These are phyloP conservation scores for Paradendryphiella salina DNA, from an alignment of 2,329 filamentous ascomycete species.

Conservation along the genomic window DNA sequence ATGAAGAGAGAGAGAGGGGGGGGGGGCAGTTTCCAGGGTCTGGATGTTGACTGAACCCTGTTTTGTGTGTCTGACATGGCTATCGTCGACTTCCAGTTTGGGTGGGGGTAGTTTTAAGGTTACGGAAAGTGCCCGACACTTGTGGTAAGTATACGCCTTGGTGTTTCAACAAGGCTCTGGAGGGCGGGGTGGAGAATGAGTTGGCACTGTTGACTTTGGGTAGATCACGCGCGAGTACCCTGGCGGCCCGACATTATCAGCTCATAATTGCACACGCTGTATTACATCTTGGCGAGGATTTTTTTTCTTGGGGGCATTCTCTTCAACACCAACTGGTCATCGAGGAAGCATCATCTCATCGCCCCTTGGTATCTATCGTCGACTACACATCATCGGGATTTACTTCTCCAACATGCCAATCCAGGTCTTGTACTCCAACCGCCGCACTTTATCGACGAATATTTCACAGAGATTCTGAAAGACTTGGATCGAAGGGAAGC, in stretches of 20 bases:
- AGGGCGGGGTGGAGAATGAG: background rate
- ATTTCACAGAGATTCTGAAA: background rate
- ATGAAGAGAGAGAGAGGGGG: no score
- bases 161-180: background rate
- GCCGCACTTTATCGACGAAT: background rate
- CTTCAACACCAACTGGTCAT: no score
- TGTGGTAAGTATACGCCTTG: background rate
- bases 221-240: background rate
- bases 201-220: background rate
- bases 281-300: no score
- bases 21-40: background rate
- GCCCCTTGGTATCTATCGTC: no score
- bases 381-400: background rate
- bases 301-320: no score
- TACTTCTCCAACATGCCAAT: background rate
- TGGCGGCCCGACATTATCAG: background rate
- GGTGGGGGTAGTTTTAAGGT: background rate
- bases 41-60: background rate
- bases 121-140: background rate
- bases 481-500: background rate
- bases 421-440: background rate
- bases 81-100: slow-evolving; percentile 10
- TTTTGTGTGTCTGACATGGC: background rate
- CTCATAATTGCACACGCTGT: no score
- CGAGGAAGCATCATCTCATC: no score